These are phyloP conservation scores for Orbilia oligospora DNA, from an alignment of 2,329 filamentous ascomycete species.

Conservation along the genomic window DNA sequence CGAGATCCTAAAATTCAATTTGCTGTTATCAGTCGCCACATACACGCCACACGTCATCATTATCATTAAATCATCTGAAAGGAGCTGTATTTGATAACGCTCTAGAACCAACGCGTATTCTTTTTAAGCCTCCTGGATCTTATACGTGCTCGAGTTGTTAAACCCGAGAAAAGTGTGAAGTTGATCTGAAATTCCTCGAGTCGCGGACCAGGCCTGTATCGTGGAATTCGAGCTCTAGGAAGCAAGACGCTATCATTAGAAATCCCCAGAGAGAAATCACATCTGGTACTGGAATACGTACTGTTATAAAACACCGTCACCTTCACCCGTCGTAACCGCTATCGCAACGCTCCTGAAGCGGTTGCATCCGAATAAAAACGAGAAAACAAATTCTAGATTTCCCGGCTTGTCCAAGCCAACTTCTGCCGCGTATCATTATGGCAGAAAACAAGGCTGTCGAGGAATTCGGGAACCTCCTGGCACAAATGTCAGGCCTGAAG, in stretches of 20 bases:
- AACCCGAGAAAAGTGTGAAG: constrained; percentile 51
- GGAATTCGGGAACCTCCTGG: constrained; percentile 55
- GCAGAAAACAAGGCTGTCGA: constrained; percentile 60
- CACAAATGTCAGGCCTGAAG: constrained; percentile 83
- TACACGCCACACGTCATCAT: constrained; percentile 28
- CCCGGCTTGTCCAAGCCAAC: constrained; percentile 34
- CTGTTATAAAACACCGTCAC: constrained; percentile 31
- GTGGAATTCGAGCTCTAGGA: constrained; percentile 56
- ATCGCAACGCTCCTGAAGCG: constrained; percentile 27
- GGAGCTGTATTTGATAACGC: constrained; percentile 53
- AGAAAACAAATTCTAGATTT: constrained; percentile 6
- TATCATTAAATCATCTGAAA: constrained; percentile 43
- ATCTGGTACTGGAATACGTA: constrained; percentile 61
- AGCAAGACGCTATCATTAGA: constrained; percentile 26
- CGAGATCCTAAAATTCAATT: constrained; percentile 41
- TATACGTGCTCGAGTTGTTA: constrained; percentile 57
- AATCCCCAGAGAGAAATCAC: constrained; percentile 11
- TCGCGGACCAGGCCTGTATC: constrained; percentile 42
- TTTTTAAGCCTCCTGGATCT: constrained; percentile 56
- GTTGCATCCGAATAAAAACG: constrained; percentile 38
- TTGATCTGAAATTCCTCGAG: constrained; percentile 56
- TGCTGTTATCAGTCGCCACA: constrained; percentile 36
- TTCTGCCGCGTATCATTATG: constrained; percentile 40
- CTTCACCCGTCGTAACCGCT: constrained; percentile 54
- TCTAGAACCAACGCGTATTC: constrained; percentile 57